Evolutionary conservation across 2,329 filamentous ascomycete species (phyloP), one percentile per base, ranked within the genome.

Genomic region (Colletotrichum simmondsii): DNA sequence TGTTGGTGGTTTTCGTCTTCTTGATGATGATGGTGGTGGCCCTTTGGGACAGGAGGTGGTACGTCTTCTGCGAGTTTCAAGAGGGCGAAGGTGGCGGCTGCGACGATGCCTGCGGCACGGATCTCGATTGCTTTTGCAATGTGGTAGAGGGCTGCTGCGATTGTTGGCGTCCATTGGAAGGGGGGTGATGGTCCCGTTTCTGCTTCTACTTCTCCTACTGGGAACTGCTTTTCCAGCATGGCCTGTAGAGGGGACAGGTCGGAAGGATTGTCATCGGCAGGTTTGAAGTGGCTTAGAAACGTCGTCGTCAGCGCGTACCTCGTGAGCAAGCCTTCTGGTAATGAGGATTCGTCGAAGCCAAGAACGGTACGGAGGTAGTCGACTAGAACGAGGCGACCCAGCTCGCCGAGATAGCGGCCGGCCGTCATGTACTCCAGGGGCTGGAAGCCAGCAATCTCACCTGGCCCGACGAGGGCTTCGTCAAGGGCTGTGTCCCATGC

Each of bases 361-460:
- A 87, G 77, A 5, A 81, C 79, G 12, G 78, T 84, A 12, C 84
- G 87, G 77, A 93, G 81, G 77, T 93, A 92, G 78, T 94, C 92
- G 53, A 92, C 81, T 66, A 95, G 86, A 74, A 94, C 90, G 68
- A 95, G 85, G 30, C 93, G 90, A 28, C 92, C 92, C 12, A 95
- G 88, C 81, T 95, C 93, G 63, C 93, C 93, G 4, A 95, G 87
- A 79, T 95, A 95, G 53, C 93, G 87, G 2, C 93, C 93, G 3
- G 93, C 90, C 0, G 93, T 95, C 92, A 96, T 94, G 82, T 95
- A 96, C 79, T 97, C 94, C 24, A 96, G 89, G 0, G 94, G 93
- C 75, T 96, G 94, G 77, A 96, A 95, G 0, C 94, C 93, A 0
- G 94, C 92, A 7, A 85, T 86, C 76, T 94, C 92, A 76, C 92